Conservation (phyloP, 208 protist species). For the Leishmania mexicana region DNA sequence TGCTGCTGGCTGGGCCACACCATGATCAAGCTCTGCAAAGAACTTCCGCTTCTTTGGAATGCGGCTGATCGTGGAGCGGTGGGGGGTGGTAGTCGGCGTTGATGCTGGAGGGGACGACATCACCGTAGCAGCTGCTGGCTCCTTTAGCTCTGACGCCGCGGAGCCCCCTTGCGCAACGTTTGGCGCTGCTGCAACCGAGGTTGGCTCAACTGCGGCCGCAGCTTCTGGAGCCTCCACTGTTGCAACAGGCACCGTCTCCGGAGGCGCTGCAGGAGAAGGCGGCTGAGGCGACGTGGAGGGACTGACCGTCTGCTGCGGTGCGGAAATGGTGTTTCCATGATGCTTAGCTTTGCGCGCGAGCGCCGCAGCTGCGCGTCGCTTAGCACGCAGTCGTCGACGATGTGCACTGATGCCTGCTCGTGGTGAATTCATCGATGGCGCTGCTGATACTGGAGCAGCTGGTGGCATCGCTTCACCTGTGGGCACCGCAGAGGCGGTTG, state of each 20-base stretch:
- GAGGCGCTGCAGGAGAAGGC: neutral
- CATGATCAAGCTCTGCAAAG: slow-evolving; percentile 17
- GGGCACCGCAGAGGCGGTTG: neutral
- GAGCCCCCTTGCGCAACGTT: neutral
- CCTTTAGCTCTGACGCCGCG: neutral
- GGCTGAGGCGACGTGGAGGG: neutral
- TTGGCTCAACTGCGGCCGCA: neutral
- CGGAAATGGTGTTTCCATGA: neutral
- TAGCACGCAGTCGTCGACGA: slow-evolving; percentile 4
- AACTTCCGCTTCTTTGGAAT: slow-evolving; percentile 24
- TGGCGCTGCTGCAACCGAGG: neutral
- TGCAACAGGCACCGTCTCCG: neutral
- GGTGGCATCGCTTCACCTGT: neutral
- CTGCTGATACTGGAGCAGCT: neutral
- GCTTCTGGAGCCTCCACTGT: neutral
- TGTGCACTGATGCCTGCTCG: slow-evolving; percentile 5
- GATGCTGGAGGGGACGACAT: neutral
- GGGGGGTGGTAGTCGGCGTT: neutral
- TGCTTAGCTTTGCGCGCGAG: neutral
- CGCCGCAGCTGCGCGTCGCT: slow-evolving; percentile 1
- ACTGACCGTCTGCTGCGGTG: neutral
- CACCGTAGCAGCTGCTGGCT: neutral
- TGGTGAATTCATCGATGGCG: neutral
- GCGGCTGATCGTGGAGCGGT: slow-evolving; percentile 25
- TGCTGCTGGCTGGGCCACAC: neutral